Percentiles rank a stretch among this genome's conserved stretches.
phyloP scores from a whole-genome alignment of 2,329 filamentous ascomycete genomes.

The Sporothrix luriei region DNA sequence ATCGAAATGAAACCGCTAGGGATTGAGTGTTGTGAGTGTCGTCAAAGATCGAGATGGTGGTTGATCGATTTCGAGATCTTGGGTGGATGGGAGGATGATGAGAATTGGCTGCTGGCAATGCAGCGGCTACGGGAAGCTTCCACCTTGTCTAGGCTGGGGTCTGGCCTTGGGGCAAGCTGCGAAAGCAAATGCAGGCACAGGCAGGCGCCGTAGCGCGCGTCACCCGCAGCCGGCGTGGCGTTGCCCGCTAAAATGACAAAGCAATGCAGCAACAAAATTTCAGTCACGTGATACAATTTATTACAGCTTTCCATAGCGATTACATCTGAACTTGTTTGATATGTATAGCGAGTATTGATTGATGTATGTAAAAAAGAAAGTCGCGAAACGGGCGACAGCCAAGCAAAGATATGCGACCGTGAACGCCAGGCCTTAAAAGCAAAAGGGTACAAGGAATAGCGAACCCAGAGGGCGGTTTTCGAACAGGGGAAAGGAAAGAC shows the following conservation, averaged over 20 bases:
- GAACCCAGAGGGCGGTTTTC: background rate
- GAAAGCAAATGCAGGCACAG: slow-evolving; percentile 30
- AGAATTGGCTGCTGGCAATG: slow-evolving; percentile 8
- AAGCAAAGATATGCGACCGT: background rate
- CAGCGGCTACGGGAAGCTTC: slow-evolving; percentile 27
- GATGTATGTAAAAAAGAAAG: background rate
- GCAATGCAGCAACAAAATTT: background rate
- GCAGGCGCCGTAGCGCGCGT: slow-evolving; percentile 34
- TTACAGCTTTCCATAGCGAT: background rate
- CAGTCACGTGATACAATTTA: slow-evolving; percentile 26
- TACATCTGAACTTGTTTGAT: background rate
- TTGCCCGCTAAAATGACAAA: slow-evolving; percentile 26
- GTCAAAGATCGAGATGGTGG: background rate
- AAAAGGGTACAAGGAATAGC: background rate
- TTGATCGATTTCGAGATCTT: slow-evolving; percentile 13
- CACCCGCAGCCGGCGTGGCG: slow-evolving; percentile 24
- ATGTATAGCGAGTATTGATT: background rate
- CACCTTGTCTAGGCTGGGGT: slow-evolving; percentile 18
- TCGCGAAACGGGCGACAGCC: background rate
- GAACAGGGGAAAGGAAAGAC: background rate
- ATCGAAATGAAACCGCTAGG: background rate
- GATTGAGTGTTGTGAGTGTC: background rate
- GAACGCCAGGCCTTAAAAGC: slow-evolving; percentile 8
- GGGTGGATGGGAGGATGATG: slow-evolving; percentile 14
- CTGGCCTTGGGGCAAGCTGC: slow-evolving; percentile 28